These are phyloP conservation scores for Sporothrix phasma DNA, from an alignment of 2,329 filamentous ascomycete genomes.

Conservation along the genomic window DNA sequence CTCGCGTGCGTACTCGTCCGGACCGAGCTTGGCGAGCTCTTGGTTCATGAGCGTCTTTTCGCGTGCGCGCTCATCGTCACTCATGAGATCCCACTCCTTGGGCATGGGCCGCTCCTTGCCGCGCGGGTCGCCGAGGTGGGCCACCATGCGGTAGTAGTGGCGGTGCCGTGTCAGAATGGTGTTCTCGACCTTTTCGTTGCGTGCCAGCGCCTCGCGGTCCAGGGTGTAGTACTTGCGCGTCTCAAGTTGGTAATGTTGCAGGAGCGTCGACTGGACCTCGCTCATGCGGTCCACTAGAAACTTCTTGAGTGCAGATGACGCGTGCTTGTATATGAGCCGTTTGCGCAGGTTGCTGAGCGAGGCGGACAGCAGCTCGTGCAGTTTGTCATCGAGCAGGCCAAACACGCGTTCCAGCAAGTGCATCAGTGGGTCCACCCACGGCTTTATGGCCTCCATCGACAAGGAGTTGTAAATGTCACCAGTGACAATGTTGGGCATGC, in stretches of 20 bases:
- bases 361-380: conserved; percentile 37
- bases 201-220: conserved; percentile 38
- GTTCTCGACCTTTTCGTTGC: conserved; percentile 37
- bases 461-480: conserved; percentile 51
- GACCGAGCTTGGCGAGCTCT: conserved; percentile 39
- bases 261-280: conserved; percentile 30
- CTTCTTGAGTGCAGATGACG: conserved; percentile 31
- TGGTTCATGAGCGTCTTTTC: conserved; percentile 35
- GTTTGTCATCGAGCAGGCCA: conserved; percentile 35
- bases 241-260: conserved; percentile 43
- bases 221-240: conserved; percentile 47
- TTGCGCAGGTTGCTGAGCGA: conserved; percentile 40
- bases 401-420: conserved; percentile 40
- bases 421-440: conserved; percentile 47
- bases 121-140: conserved; percentile 26
- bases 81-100: conserved; percentile 36
- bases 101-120: conserved; percentile 24
- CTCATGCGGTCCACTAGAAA: conserved; percentile 35
- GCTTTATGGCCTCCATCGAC: conserved; percentile 44
- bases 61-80: conserved; percentile 36
- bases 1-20: conserved; percentile 50
- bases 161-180: conserved; percentile 37
- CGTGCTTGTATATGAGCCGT: conserved; percentile 40
- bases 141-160: conserved; percentile 39
- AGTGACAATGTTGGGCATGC: conserved; percentile 49